Percentiles rank a stretch among this genome's conserved stretches.
Conservation (phyloP, 176 grass and related monocot genomes). For the Areca catechu region DNA sequence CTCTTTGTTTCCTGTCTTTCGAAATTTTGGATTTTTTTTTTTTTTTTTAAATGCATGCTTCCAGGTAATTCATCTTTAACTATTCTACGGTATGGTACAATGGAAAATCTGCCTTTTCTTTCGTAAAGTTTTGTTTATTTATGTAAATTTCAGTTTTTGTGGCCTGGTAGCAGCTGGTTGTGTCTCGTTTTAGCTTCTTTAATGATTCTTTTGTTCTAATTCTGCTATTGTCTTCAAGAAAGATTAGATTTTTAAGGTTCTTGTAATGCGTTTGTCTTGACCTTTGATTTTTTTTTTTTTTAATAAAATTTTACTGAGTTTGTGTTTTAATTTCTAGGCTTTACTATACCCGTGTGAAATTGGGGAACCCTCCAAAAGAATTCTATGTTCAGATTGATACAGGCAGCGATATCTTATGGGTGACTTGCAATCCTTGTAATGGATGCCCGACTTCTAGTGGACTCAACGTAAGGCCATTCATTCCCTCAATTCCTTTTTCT, state of each 20-base stretch:
- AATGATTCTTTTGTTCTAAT: too few species aligned
- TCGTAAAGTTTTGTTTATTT: not conserved
- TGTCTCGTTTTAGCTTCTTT: too few species aligned
- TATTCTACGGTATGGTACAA: too few species aligned
- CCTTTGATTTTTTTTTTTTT: slow-evolving; percentile 12
- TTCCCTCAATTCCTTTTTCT: not conserved
- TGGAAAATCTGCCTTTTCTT: slow-evolving; percentile 1
- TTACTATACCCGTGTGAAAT: slow-evolving; percentile 81
- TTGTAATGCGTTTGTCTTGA: too few species aligned
- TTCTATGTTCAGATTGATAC: slow-evolving; percentile 98
- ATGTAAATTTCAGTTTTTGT: too few species aligned
- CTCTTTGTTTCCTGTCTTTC: not conserved
- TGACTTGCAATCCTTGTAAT: slow-evolving; percentile 61
- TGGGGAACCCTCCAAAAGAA: slow-evolving; percentile 78
- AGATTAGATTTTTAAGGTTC: too few species aligned
- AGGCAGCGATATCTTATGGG: slow-evolving; percentile 94
- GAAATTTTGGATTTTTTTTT: not conserved
- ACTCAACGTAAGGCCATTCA: slow-evolving; percentile 57
- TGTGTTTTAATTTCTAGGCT: slow-evolving; percentile 49
- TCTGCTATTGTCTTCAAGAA: too few species aligned
- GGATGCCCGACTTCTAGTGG: slow-evolving; percentile 91
- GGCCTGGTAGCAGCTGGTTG: too few species aligned
- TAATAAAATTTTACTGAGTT: slow-evolving; percentile 8
- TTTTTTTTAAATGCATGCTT: slow-evolving; percentile 11
- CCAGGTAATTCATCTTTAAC: too few species aligned